phyloP scores from a whole-genome alignment of 129 eudicot species.

The Glebionis coronaria region DNA sequence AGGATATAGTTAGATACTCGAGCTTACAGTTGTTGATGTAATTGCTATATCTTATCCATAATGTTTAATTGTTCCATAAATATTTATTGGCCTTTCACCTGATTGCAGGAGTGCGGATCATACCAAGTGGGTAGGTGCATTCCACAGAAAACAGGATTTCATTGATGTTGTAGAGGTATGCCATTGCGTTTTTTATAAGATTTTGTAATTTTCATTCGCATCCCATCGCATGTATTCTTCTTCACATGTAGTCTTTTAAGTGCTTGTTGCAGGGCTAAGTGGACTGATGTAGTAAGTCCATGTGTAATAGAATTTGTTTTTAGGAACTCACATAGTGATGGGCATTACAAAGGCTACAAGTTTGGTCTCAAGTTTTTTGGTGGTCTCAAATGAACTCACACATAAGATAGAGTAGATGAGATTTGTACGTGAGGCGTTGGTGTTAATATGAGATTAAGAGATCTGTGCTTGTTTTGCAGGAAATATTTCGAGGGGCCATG shows the following conservation, averaged over 20 bases:
- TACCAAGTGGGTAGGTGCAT: slow-evolving; percentile 92
- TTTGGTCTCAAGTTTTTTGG: too few species aligned
- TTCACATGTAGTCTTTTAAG: neutral
- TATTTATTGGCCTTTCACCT: slow-evolving; percentile 3
- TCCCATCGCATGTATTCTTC: neutral
- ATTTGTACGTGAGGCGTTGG: neutral
- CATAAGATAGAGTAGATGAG: too few species aligned
- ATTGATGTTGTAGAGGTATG: slow-evolving; percentile 93
- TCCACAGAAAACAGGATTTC: slow-evolving; percentile 85
- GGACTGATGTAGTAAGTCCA: neutral
- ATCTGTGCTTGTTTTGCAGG: slow-evolving; percentile 47
- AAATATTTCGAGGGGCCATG: slow-evolving; percentile 97
- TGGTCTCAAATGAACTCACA: too few species aligned
- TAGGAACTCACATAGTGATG: too few species aligned
- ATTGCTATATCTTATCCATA: neutral
- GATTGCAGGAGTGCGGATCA: slow-evolving; percentile 88
- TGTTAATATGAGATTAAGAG: neutral
- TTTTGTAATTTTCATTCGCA: too few species aligned
- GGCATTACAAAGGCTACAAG: too few species aligned
- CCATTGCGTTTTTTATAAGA: neutral
- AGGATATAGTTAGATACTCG: too few species aligned
- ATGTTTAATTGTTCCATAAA: neutral
- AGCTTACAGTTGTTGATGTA: neutral
- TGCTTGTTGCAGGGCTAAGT: neutral
- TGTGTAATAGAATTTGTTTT: neutral